Evolutionary conservation across 202 grass and related monocot genomes (phyloP).

Genomic region (Schoenoplectus triqueter): DNA sequence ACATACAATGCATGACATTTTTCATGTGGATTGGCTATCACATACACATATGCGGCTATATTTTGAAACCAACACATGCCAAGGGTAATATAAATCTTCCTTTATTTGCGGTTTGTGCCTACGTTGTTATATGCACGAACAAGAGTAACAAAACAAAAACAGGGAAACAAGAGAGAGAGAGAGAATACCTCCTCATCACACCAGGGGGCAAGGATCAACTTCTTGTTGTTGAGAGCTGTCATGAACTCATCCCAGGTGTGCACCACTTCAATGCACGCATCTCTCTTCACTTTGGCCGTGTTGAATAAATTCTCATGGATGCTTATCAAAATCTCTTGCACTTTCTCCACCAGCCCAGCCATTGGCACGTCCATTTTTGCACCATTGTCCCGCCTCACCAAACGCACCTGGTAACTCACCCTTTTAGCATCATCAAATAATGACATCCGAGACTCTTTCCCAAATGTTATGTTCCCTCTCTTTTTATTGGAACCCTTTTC

Average conservation of each 20-base stretch:
- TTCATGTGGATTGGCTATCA: not conserved
- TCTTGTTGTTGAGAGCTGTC: slow-evolving; percentile 75
- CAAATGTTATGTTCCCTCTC: not conserved
- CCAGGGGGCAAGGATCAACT: slow-evolving; percentile 91
- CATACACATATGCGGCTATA: not conserved
- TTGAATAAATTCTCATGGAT: slow-evolving; percentile 78
- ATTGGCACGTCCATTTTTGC: slow-evolving; percentile 72
- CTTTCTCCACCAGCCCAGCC: slow-evolving; percentile 57
- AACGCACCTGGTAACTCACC: slow-evolving; percentile 55
- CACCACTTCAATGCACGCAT: slow-evolving; percentile 70
- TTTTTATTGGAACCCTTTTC: too few species aligned
- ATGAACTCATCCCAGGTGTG: slow-evolving; percentile 85
- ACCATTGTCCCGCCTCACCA: slow-evolving; percentile 86
- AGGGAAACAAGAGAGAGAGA: slow-evolving; percentile 10
- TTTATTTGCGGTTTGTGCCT: not conserved
- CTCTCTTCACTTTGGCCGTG: slow-evolving; percentile 79
- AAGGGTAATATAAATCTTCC: not conserved
- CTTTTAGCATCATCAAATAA: not conserved
- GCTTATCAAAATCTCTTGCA: slow-evolving; percentile 56
- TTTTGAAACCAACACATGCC: too few species aligned
- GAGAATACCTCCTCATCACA: slow-evolving; percentile 93
- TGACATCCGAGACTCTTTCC: slow-evolving; percentile 10
- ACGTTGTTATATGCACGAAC: not conserved
- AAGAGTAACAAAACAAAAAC: not conserved
- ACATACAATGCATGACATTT: not conserved